Evolutionary conservation across 768 basidiomycete species (phyloP).

Genomic region (Serendipita vermifera): DNA sequence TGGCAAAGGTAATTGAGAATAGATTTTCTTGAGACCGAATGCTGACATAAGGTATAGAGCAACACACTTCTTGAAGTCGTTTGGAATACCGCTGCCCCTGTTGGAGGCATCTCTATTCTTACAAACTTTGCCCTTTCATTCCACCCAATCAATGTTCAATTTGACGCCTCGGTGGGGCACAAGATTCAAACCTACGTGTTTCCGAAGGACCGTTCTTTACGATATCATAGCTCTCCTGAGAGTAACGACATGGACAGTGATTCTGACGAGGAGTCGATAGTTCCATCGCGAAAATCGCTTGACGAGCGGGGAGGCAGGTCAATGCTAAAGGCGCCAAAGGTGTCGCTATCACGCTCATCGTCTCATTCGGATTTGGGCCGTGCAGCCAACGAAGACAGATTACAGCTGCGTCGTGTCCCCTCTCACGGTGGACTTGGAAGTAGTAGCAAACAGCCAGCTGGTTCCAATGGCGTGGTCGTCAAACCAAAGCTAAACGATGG

Average conservation of each 20-base stretch:
- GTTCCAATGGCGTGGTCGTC: background rate
- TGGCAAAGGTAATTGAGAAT: slow-evolving; percentile 47
- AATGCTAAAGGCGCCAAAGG: background rate
- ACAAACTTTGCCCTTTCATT: slow-evolving; percentile 67
- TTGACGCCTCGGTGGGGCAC: slow-evolving; percentile 71
- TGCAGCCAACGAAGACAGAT: background rate
- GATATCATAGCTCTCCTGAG: background rate
- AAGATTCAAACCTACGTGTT: slow-evolving; percentile 79
- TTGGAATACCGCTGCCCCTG: slow-evolving; percentile 78
- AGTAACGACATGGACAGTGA: background rate
- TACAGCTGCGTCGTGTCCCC: background rate
- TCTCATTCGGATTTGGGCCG: slow-evolving; percentile 3
- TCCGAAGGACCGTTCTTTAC: background rate
- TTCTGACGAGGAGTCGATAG: background rate
- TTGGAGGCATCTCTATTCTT: slow-evolving; percentile 86
- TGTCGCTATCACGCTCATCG: background rate
- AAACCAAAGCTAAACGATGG: background rate
- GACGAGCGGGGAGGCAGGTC: background rate
- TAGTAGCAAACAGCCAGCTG: background rate
- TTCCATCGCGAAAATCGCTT: background rate
- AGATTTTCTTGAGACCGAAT: background rate
- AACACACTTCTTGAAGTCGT: slow-evolving; percentile 62
- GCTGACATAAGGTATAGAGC: slow-evolving; percentile 30
- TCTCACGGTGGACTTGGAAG: background rate
- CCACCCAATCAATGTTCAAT: slow-evolving; percentile 75